A percentile compares a stretch with the other conserved stretches of the same genome.
Evolutionary conservation across 1,284 basidiomycete species (phyloP).

Genomic region (Ustilago tritici): DNA sequence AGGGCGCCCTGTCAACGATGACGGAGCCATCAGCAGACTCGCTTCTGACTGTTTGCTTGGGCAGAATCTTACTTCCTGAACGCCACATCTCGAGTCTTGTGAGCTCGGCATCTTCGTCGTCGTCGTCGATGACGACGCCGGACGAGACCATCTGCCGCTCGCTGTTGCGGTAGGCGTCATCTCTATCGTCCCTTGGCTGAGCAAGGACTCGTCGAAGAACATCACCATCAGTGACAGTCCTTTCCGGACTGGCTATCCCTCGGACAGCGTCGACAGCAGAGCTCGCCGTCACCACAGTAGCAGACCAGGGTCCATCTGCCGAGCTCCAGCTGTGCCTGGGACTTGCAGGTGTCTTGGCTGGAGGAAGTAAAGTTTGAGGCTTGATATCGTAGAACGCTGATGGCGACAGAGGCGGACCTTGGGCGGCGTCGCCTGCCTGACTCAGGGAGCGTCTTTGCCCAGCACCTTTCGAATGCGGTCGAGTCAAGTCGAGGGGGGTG

Average conservation of each 20-base stretch:
- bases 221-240: not conserved
- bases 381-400: constrained; percentile 22
- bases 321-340: constrained; percentile 29
- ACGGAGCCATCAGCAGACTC: not conserved
- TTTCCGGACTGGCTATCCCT: constrained; percentile 2
- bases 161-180: not conserved
- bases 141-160: not conserved
- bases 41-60: not conserved
- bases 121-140: not conserved
- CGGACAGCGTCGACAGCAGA: constrained; percentile 6
- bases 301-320: constrained; percentile 18
- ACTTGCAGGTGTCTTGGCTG: not conserved
- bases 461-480: not conserved
- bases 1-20: constrained; percentile 25
- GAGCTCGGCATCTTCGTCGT: constrained; percentile 20
- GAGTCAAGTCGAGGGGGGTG: not conserved
- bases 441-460: not conserved
- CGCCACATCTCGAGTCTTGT: constrained; percentile 16
- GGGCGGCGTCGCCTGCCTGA: not conserved
- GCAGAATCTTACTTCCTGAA: constrained; percentile 11
- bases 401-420: constrained; percentile 21
- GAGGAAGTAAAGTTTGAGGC: not conserved
- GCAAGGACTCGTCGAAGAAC: constrained; percentile 9
- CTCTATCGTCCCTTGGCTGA: constrained; percentile 4
- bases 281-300: constrained; percentile 8